phyloP scores from a whole-genome alignment of 2,329 filamentous ascomycete species.

The Sarocladium oryzae region DNA sequence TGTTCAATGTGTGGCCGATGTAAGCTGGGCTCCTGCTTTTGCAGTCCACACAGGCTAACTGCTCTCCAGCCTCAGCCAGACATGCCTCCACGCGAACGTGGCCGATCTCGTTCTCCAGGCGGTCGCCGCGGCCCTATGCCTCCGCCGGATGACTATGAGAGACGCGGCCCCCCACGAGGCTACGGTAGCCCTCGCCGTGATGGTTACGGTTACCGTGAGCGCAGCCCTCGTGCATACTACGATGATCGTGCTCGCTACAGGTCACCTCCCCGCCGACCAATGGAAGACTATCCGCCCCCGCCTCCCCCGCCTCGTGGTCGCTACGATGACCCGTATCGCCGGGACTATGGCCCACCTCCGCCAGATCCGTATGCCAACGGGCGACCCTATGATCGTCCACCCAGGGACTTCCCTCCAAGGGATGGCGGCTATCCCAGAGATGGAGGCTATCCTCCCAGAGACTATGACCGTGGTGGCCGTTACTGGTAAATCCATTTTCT shows the following conservation, averaged over 20 bases:
- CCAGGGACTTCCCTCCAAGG: conserved; percentile 42
- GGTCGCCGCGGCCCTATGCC: conserved; percentile 49
- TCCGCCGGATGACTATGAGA: conserved; percentile 72
- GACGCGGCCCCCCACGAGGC: conserved; percentile 71
- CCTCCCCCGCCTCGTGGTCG: conserved; percentile 54
- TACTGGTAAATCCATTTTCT: conserved; percentile 39
- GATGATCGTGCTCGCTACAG: conserved; percentile 75
- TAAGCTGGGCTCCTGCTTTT: conserved; percentile 38
- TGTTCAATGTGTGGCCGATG: conserved; percentile 83
- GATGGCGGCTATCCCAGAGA: conserved; percentile 18
- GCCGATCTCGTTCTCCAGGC: conserved; percentile 73
- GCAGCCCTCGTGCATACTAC: conserved; percentile 83
- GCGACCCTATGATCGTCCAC: conserved; percentile 49
- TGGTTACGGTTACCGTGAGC: conserved; percentile 76
- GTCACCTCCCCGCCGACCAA: conserved; percentile 69
- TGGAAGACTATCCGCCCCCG: conserved; percentile 66
- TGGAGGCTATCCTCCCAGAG: conserved; percentile 33
- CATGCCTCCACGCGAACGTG: conserved; percentile 52
- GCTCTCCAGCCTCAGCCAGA: conserved; percentile 69
- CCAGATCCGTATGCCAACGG: conserved; percentile 53
- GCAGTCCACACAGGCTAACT: conserved; percentile 14
- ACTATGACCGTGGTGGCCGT: conserved; percentile 43
- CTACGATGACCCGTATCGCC: conserved; percentile 72
- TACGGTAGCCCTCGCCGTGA: conserved; percentile 67
- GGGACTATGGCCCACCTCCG: conserved; percentile 59